Base-by-base conservation (phyloP, 495 filamentous ascomycete genomes). In the Aspergillus avenaceus region DNA sequence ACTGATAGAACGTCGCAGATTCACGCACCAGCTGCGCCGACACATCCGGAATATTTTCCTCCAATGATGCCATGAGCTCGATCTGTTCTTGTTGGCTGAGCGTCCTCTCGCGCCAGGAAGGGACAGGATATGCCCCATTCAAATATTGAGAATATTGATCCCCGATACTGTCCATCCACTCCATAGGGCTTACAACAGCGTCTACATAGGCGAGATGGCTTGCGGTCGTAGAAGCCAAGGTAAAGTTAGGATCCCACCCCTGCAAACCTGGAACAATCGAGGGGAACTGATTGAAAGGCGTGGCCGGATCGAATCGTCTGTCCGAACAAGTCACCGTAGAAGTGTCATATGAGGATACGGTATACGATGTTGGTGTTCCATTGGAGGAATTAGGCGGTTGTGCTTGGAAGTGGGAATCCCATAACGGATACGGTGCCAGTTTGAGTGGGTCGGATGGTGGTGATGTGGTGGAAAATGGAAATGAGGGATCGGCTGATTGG, bases 51-150 rank as follows among this genome's bases (percentile, higher is more conserved):
- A 85, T 84, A 54, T 86, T 73, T 25, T 79, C 75, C 54, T 85
- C 84, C 21, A 88, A 63, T 29, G 79, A 77, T 25, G 78, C 73
- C 82, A 88, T 83, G 44, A 90, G 65, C 67, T 88, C 83, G 34
- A 82, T 64, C 63, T 88, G 86, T 62, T 88, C 83, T 58, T 86
- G 76, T 46, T 86, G 82, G 38, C 79, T 86, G 45, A 90, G 67
- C 32, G 84, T 86, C 36, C 82, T 79, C 34, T 80, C 75, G 8
- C 84, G 72, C 61, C 76, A 69, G 24, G 74, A 50, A 55, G 65
- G 61, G 41, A 70, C 25, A 31, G 75, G 62, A 45, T 68, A 73
- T 5, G 73, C 66, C 38, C 73, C 73, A 28, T 72, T 66, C 42
- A 75, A 70, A 49, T 77, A 78, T 45, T 76, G 73, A 16, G 74